Evolutionary conservation across 1,284 basidiomycete genomes (phyloP), one percentile per base, ranked within the genome.

Genomic region (Cryptococcus jaspeensis): DNA sequence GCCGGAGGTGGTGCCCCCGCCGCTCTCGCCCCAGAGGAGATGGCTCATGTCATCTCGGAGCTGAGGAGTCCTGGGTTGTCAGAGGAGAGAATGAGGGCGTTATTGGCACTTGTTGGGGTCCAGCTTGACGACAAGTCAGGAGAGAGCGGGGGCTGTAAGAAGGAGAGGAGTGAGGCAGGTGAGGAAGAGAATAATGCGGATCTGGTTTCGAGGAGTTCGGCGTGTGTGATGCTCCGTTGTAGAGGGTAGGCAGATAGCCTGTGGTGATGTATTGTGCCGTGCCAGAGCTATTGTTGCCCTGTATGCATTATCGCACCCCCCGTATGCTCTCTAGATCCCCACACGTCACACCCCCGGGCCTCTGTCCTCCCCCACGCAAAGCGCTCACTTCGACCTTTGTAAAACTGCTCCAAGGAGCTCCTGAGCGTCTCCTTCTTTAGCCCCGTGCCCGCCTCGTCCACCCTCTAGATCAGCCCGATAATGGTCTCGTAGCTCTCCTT

Each of bases 391-490:
- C 70, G 83, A 84, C 67, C 90, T 81, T 89, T 89, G 81, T 94
- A 92, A 51, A 95, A 92, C 82, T 95, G 96, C 45, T 83, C 82
- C 71, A 97, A 80, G 82, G 96, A 96, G 69, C 83, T 85, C 68
- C 80, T 83, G 79, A 95, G 94, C 56, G 95, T 86, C 66, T 89
- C 85, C 65, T 84, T 81, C 81, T 87, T 90, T 69, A 96, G 78
- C 13, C 84, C 84, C 4, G 80, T 82, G 50, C 76, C 75, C 4
- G 76, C 76, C 77, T 87, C 89, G 11, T 87, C 86, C 44, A 92
- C 85, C 23, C 77, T 77, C 44, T 84, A 83, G 68, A 92, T 91
- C 69, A 89, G 78, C 36, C 73, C 79, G 57, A 81, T 86, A 64
- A 95, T 80, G 66, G 81, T 80, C 65, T 81, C 80, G 71, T 93